Evolutionary conservation across 768 basidiomycete species (phyloP).

Genomic region (Naganishia antarctica): DNA sequence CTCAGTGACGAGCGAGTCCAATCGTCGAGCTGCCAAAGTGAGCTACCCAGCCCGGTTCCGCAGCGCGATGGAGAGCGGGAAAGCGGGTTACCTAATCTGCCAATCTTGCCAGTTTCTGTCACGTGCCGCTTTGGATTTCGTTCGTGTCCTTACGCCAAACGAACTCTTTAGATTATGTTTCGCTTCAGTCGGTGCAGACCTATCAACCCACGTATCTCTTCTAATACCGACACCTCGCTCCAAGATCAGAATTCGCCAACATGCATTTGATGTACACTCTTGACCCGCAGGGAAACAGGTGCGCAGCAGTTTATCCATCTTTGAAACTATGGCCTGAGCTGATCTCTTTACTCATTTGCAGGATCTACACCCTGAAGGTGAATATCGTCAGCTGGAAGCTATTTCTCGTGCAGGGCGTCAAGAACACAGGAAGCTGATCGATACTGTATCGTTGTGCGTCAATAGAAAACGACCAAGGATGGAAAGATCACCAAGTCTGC

Average conservation of each 20-base stretch:
- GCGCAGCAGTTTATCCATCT: conserved; percentile 6
- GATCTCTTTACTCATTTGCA: conserved; percentile 41
- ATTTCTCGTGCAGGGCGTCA: no score
- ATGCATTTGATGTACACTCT: conserved; percentile 94
- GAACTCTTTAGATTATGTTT: no score
- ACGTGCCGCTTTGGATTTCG: conserved; percentile 9
- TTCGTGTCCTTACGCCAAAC: neutral
- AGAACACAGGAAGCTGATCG: neutral
- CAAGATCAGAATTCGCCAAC: conserved; percentile 31
- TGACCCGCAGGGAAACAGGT: conserved; percentile 47
- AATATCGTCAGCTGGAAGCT: no score
- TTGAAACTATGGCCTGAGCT: neutral
- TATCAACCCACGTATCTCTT: no score
- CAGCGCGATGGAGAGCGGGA: neutral
- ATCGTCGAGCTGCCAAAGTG: conserved; percentile 6
- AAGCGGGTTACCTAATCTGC: neutral
- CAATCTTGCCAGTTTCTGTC: neutral
- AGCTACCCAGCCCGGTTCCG: neutral
- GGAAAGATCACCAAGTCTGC: conserved; percentile 90
- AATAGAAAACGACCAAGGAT: conserved; percentile 73
- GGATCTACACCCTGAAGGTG: conserved; percentile 90
- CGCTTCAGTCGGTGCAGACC: no score
- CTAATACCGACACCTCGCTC: no score
- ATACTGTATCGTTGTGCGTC: neutral
- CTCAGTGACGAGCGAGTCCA: no score